These are phyloP conservation scores for Clavispora santaluciae DNA, from an alignment of 805 yeast genomes.

Conservation along the genomic window DNA sequence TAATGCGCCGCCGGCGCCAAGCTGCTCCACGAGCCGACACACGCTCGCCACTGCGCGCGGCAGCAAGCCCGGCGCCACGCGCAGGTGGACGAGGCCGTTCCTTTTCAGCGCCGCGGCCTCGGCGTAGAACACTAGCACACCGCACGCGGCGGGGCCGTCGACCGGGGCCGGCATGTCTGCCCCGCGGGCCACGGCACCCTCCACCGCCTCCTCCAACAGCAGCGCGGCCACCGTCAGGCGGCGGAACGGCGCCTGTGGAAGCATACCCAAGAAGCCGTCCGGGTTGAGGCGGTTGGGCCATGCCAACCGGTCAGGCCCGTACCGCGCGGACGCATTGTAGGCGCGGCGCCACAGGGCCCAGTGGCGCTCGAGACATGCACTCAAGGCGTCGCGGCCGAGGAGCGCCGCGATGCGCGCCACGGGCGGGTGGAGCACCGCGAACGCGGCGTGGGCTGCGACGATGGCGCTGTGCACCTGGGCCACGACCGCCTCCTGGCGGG, in stretches of 20 bases:
- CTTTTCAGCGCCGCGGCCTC: neutral
- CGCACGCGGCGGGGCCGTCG: neutral
- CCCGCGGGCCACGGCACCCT: neutral
- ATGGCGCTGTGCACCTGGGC: conserved; percentile 24
- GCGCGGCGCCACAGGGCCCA: conserved; percentile 18
- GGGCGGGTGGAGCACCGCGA: conserved; percentile 25
- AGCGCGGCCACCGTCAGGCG: neutral
- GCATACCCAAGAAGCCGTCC: conserved; percentile 25
- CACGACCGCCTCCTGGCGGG: conserved; percentile 17
- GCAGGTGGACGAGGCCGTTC: neutral
- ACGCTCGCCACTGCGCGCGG: neutral
- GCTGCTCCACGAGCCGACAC: neutral
- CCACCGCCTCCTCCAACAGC: neutral
- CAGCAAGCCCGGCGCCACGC: neutral
- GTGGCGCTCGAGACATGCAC: conserved; percentile 24
- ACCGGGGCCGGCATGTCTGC: neutral
- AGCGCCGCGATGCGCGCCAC: conserved; percentile 14
- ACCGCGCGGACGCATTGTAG: conserved; percentile 12
- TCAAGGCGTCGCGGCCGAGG: conserved; percentile 18
- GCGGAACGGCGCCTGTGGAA: neutral
- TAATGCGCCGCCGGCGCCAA: neutral
- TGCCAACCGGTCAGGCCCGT: conserved; percentile 17
- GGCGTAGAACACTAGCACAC: neutral
- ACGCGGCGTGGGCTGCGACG: conserved; percentile 19
- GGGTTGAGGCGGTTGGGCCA: conserved; percentile 37